A percentile compares a stretch with the other conserved stretches of the same genome.
These are phyloP conservation scores for Candida sonorensis DNA, from an alignment of 805 yeast genomes.

Conservation along the genomic window DNA sequence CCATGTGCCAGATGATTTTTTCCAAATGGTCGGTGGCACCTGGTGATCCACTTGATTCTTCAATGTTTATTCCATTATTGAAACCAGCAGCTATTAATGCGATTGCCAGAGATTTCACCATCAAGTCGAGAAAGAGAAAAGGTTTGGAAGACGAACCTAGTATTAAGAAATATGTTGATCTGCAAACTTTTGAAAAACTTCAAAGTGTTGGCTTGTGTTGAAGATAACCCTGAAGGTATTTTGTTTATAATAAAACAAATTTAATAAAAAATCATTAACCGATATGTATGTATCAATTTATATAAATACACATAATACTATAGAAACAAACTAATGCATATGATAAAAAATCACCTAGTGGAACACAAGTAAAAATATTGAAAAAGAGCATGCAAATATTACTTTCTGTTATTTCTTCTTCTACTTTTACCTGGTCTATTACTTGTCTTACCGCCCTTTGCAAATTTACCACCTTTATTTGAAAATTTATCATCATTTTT, in stretches of 20 bases:
- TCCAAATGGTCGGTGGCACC: slow-evolving; percentile 74
- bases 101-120: slow-evolving; percentile 80
- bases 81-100: slow-evolving; percentile 66
- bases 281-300: no score
- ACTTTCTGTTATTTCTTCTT: slow-evolving; percentile 31
- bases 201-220: slow-evolving; percentile 20
- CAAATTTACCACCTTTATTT: slow-evolving; percentile 5
- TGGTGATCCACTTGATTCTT: slow-evolving; percentile 82
- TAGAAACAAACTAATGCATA: no score
- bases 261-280: no score
- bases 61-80: slow-evolving; percentile 56
- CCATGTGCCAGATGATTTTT: slow-evolving; percentile 60
- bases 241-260: no score
- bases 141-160: slow-evolving; percentile 74
- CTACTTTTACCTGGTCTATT: slow-evolving; percentile 51
- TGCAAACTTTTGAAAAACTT: slow-evolving; percentile 47
- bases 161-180: slow-evolving; percentile 60
- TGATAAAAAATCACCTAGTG: no score
- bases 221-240: not conserved
- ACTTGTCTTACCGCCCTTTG: slow-evolving; percentile 36
- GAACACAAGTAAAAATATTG: no score
- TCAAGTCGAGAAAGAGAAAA: slow-evolving; percentile 84
- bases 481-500: slow-evolving; percentile 30
- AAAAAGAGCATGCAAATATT: no score
- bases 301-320: no score